These are phyloP conservation scores for Fusarium oxysporum DNA, from an alignment of 2,329 filamentous ascomycete species.

Conservation along the genomic window DNA sequence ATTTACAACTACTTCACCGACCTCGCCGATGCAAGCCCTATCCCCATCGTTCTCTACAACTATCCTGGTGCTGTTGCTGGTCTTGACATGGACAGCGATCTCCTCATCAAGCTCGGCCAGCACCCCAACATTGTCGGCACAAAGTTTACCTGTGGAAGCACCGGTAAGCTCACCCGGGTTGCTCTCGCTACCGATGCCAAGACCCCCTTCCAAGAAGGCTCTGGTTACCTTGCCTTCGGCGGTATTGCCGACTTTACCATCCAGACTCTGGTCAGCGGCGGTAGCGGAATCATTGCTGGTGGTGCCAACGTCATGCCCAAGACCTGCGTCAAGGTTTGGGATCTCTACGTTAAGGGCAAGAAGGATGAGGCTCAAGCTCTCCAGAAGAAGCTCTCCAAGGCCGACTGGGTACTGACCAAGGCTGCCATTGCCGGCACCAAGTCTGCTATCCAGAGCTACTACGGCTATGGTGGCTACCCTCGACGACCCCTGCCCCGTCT, in stretches of 20 bases:
- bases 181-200: constrained; percentile 78
- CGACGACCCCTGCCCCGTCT: constrained; percentile 78
- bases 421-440: constrained; percentile 89
- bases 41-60: constrained; percentile 90
- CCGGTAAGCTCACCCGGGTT: constrained; percentile 87
- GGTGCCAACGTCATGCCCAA: constrained; percentile 89
- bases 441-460: constrained; percentile 82
- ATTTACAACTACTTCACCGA: constrained; percentile 79
- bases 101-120: constrained; percentile 81
- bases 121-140: constrained; percentile 89
- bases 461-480: constrained; percentile 83
- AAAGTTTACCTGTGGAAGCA: constrained; percentile 93
- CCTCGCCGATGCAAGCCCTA: constrained; percentile 79
- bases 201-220: constrained; percentile 69
- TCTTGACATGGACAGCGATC: constrained; percentile 90
- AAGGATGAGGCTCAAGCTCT: constrained; percentile 78
- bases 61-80: constrained; percentile 89
- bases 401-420: constrained; percentile 87
- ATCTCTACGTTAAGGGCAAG: constrained; percentile 79
- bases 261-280: constrained; percentile 82
- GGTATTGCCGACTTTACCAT: constrained; percentile 90
- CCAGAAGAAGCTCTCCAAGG: constrained; percentile 81
- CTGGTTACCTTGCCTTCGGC: constrained; percentile 85
- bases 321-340: constrained; percentile 81
- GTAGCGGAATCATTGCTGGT: constrained; percentile 86